phyloP scores from a whole-genome alignment of 2,329 filamentous ascomycete species.

The Botryotinia globosa region DNA sequence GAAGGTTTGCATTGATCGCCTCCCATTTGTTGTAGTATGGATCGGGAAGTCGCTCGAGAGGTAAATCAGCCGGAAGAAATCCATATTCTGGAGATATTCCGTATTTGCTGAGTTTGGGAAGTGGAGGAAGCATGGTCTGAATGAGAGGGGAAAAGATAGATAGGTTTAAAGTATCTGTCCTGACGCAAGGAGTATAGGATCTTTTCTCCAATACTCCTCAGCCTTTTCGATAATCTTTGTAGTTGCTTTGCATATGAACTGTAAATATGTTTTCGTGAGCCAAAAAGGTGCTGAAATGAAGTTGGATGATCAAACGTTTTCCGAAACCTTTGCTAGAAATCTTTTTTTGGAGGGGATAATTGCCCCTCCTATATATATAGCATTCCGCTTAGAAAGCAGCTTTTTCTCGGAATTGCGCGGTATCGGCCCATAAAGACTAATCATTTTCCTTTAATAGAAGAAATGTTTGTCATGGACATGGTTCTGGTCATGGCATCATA shows the following conservation, averaged over 20 bases:
- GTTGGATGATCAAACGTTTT: neutral
- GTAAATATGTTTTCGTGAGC: neutral
- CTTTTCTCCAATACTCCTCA: conserved; percentile 59
- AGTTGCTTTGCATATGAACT: conserved; percentile 29
- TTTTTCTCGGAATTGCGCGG: neutral
- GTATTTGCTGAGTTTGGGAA: conserved; percentile 70
- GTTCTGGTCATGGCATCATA: neutral
- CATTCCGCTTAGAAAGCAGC: neutral
- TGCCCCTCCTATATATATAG: conserved; percentile 8
- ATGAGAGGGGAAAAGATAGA: conserved; percentile 15
- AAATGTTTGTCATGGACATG: neutral
- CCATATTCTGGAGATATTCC: conserved; percentile 75
- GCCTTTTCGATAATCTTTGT: conserved; percentile 44
- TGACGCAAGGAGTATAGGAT: conserved; percentile 66
- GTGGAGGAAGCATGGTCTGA: conserved; percentile 51
- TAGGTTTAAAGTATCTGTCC: conserved; percentile 39
- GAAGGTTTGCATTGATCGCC: conserved; percentile 77
- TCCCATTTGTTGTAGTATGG: conserved; percentile 97
- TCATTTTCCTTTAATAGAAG: neutral
- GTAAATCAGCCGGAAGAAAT: conserved; percentile 80
- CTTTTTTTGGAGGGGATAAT: neutral
- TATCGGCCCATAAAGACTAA: neutral
- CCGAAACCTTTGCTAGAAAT: neutral
- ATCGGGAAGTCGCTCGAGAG: conserved; percentile 77
- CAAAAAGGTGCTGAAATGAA: neutral